Percentiles rank a stretch among this genome's conserved stretches.
These are phyloP conservation scores for Phalaenopsis aphrodite DNA, from an alignment of 106 monocot genomes.

Conservation along the genomic window DNA sequence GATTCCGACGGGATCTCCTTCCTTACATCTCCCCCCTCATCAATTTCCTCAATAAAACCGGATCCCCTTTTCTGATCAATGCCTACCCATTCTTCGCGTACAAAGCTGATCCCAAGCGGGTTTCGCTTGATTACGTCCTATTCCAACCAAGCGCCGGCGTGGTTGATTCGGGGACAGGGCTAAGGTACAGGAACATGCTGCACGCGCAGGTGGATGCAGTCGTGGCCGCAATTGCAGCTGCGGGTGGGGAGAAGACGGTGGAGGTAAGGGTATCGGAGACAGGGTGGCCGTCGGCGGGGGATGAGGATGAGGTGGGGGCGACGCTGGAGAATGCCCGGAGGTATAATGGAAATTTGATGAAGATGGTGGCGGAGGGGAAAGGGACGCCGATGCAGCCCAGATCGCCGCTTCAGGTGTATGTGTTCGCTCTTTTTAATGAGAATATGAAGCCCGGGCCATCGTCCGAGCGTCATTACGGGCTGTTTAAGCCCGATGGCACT, in stretches of 20 bases:
- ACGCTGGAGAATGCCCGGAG: slow-evolving; percentile 5
- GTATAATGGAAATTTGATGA: slow-evolving; percentile 13
- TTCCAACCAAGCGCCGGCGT: slow-evolving; percentile 10
- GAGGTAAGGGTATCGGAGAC: slow-evolving; percentile 15
- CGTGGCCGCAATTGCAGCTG: slow-evolving; percentile 13
- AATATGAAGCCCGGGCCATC: slow-evolving; percentile 12
- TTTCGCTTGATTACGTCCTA: slow-evolving; percentile 12
- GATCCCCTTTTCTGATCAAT: slow-evolving; percentile 21
- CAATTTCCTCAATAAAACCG: slow-evolving; percentile 12
- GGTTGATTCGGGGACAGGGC: slow-evolving; percentile 9
- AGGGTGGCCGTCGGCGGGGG: slow-evolving; percentile 10
- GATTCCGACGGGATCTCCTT: slow-evolving; percentile 10
- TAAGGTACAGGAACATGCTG: slow-evolving; percentile 19
- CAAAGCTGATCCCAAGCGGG: slow-evolving; percentile 12
- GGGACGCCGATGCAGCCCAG: slow-evolving; percentile 8
- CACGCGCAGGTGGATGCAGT: slow-evolving; percentile 25
- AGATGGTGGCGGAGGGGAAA: slow-evolving; percentile 9
- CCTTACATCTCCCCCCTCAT: slow-evolving; percentile 11
- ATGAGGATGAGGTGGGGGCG: slow-evolving; percentile 4
- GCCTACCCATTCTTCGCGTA: slow-evolving; percentile 27
- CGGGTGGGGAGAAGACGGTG: slow-evolving; percentile 12
- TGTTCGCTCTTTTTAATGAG: slow-evolving; percentile 13
- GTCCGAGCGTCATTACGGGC: slow-evolving; percentile 11
- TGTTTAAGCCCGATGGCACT: slow-evolving; percentile 6
- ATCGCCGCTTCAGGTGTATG: slow-evolving; percentile 4